These are phyloP conservation scores for Cutaneotrichosporon daszewskae DNA, from an alignment of 1,284 basidiomycete species.

Conservation along the genomic window DNA sequence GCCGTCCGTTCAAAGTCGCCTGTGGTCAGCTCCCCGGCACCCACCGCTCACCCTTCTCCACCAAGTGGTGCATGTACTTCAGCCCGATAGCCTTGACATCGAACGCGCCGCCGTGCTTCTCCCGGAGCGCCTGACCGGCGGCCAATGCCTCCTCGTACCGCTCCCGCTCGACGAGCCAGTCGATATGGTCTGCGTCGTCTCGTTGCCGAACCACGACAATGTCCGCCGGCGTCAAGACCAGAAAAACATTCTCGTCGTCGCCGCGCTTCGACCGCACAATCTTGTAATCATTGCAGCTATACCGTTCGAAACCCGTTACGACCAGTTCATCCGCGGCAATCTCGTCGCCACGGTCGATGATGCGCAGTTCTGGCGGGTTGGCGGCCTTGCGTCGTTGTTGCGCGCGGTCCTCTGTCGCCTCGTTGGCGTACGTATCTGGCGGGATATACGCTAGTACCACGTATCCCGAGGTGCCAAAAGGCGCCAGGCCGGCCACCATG, in stretches of 20 bases:
- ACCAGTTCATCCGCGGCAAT: constrained; percentile 77
- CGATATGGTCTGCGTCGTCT: constrained; percentile 82
- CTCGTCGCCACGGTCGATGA: constrained; percentile 90
- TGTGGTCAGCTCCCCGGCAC: constrained; percentile 34
- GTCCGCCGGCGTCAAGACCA: constrained; percentile 82
- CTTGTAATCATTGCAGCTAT: constrained; percentile 88
- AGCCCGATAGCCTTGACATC: constrained; percentile 73
- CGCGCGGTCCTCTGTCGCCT: constrained; percentile 63
- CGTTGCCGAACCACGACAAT: constrained; percentile 78
- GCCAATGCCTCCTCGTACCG: constrained; percentile 84
- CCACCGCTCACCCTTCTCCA: constrained; percentile 59
- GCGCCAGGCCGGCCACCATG: constrained; percentile 86
- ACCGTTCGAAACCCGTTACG: constrained; percentile 70
- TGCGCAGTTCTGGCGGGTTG: constrained; percentile 83
- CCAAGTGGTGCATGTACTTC: constrained; percentile 73
- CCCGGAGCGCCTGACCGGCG: constrained; percentile 63
- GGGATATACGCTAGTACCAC: constrained; percentile 71
- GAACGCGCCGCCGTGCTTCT: constrained; percentile 47
- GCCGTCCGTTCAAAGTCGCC: constrained; percentile 81
- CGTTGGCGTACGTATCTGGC: constrained; percentile 51
- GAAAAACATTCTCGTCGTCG: constrained; percentile 49
- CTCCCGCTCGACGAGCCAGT: constrained; percentile 83
- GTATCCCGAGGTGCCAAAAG: constrained; percentile 63
- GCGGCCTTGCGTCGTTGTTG: constrained; percentile 73
- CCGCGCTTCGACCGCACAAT: constrained; percentile 51